Conservation (phyloP, 805 yeast species). For the Wickerhamomyces canadensis region DNA sequence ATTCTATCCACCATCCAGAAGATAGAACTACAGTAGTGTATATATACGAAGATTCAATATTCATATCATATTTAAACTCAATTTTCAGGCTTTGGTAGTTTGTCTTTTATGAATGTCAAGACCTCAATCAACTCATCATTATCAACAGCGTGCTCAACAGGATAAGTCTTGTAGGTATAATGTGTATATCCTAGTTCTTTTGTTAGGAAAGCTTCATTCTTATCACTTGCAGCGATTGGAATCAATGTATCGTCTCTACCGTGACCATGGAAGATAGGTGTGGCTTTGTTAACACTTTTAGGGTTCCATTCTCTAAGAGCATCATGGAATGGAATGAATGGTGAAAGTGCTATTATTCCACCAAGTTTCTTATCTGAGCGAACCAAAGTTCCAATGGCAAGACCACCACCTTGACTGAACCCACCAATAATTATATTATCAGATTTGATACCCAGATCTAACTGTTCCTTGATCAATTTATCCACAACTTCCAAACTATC, state of each 20-base stretch:
- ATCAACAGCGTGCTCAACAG: slow-evolving; percentile 57
- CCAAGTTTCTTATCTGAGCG: slow-evolving; percentile 56
- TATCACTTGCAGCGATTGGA: slow-evolving; percentile 30
- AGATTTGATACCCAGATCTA: slow-evolving; percentile 45
- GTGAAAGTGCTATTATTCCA: slow-evolving; percentile 70
- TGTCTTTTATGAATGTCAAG: slow-evolving; percentile 36
- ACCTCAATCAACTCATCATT: slow-evolving; percentile 61
- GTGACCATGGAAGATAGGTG: slow-evolving; percentile 80
- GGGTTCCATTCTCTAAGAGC: slow-evolving; percentile 15
- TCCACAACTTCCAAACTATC: slow-evolving; percentile 39
- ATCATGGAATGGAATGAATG: slow-evolving; percentile 42
- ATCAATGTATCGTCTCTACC: slow-evolving; percentile 72
- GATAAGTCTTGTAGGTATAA: slow-evolving; percentile 45
- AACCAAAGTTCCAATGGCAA: slow-evolving; percentile 54
- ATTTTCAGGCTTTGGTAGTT: too few relatives aligned
- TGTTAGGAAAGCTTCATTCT: slow-evolving; percentile 38
- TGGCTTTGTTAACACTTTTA: slow-evolving; percentile 37
- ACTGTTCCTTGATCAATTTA: slow-evolving; percentile 42
- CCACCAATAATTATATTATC: slow-evolving; percentile 81
- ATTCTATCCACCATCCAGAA: slow-evolving; percentile 13
- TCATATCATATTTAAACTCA: too few relatives aligned
- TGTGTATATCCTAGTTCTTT: slow-evolving; percentile 36
- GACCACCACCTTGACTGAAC: slow-evolving; percentile 85
- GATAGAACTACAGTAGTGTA: too few relatives aligned
- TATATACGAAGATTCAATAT: too few relatives aligned